Evolutionary conservation across 23 red algal species (phyloP), one percentile per base, ranked within the genome.

Genomic region (Gracilaria vermiculophylla): DNA sequence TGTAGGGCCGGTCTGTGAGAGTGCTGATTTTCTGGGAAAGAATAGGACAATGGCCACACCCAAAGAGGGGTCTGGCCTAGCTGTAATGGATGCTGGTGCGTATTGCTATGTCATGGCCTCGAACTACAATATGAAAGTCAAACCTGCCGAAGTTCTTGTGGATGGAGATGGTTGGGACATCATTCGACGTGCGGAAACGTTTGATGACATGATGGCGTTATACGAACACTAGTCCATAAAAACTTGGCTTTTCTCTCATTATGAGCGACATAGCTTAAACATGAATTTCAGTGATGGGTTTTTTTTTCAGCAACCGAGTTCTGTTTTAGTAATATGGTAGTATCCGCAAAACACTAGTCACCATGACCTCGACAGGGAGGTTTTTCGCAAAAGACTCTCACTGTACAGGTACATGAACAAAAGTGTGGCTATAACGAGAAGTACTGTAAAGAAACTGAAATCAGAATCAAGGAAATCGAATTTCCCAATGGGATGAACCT

Each of bases 61-160:
- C 2, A 78, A 43, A 15, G 89, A 92, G 52, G 95, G 95, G 29
- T 69, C 81, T 71, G 95, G 95, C 5, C 55, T 98, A n/a, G 95
- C 82, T 0, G 90, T 98, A 28, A 94, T 94, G 90, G 95, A 98
- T 78, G 62, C 89, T 37, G 95, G 95, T 41, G 95, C 95, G 0
- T 98, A 98, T 76, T 94, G 95, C 77, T 86, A 77, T 45, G 83
- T 85, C 20, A 98, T 98, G 95, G 95, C 95, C 37, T 92, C 86
- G 21, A 98, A 98, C 58, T 98, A 98, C 69, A 98, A 98, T 45
- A 98, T 98, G 95, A 98, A 94, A 77, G 24, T 36, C 24, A 87
- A 88, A 39, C 95, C 95, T 48, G 90, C 78, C 10, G 95, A 98
- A 69, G 57, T 98, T 28, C 72, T 98, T 25, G 95, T 98, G 14